Conservation (phyloP, 345 rosid species). For the Brassica nigra region DNA sequence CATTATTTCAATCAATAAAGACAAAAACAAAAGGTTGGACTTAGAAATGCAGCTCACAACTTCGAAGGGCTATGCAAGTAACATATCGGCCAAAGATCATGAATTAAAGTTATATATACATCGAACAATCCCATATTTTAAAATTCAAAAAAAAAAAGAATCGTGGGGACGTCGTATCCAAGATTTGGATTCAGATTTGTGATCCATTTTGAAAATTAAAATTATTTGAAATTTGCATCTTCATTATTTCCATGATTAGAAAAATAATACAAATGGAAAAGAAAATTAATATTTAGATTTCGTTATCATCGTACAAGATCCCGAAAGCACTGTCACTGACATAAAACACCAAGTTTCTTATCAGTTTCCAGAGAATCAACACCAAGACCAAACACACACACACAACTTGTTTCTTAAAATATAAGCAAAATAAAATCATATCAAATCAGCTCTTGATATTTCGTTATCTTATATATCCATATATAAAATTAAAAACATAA, state of each 20-base stretch:
- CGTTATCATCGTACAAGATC: constrained; percentile 28
- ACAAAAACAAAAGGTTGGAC: not conserved
- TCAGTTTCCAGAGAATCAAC: constrained; percentile 37
- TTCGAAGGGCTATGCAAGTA: not conserved
- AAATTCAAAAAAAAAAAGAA: constrained; percentile 11
- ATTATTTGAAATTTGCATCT: constrained; percentile 1
- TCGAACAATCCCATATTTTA: not conserved
- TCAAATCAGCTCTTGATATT: constrained; percentile 36
- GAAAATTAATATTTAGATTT: constrained; percentile 33
- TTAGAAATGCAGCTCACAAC: not conserved
- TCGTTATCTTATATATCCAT: constrained; percentile 31
- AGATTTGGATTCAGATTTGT: constrained; percentile 36
- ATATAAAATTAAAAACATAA: constrained; percentile 22
- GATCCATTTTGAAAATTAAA: constrained; percentile 22
- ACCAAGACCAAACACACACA: not conserved
- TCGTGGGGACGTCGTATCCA: constrained; percentile 18
- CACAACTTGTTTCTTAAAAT: constrained; percentile 29
- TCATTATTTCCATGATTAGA: constrained; percentile 26
- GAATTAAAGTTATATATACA: not conserved
- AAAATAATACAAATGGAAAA: constrained; percentile 16
- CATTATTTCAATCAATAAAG: not conserved
- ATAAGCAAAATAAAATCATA: constrained; percentile 27
- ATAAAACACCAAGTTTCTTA: constrained; percentile 37
- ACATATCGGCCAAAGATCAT: not conserved
- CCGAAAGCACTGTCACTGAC: constrained; percentile 30